Evolutionary conservation across 1,284 basidiomycete genomes (phyloP), one percentile per base, ranked within the genome.

Genomic region (Microbotryum saponariae): DNA sequence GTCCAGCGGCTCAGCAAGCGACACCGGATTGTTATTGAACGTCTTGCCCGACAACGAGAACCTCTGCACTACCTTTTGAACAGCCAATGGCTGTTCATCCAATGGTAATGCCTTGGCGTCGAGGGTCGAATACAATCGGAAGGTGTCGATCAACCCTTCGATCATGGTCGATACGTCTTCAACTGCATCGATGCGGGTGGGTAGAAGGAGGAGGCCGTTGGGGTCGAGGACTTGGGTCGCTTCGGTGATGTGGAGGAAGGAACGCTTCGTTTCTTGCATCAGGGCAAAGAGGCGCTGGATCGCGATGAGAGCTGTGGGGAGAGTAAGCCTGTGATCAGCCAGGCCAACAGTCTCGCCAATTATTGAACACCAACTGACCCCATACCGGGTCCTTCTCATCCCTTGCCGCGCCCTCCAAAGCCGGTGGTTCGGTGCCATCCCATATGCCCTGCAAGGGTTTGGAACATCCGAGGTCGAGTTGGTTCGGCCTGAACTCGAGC

Each of bases 221-320:
- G 56, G 58, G 23, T 51, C 48, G 4, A 27, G 57, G 37, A 18
- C 37, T 42, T 42, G 37, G 14, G 37, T 42, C 20, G 66, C 51
- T 33, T 68, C 67, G n/a, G 56, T 21, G 14, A 62, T 23, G 54
- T 68, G 67, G 7, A 68, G 21, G 54, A 68, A 68, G 2, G 64
- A 51, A 3, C 67, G 60, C 0, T 46, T 37, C 10, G 64, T 62
- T 10, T 61, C 47, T 10, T 44, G 27, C 67, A 68, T 68, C 25
- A 65, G 42, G 6, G 60, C 55, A 44, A 68, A 68, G 6, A 68
- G 56, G 7, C 67, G 55, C 14, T 68, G 67, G 7, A 68, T 23
- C 8, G 64, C 55, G 29, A 55, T 21, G 47, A 68, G 37, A 7
- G 56, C 64, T 67, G 56, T 4, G 21, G 37, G 37, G 37, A 42